Percentiles rank a stretch among this genome's conserved stretches.
These are phyloP conservation scores for Trichoderma aggressivum DNA, from an alignment of 2,329 filamentous ascomycete species.

Conservation along the genomic window DNA sequence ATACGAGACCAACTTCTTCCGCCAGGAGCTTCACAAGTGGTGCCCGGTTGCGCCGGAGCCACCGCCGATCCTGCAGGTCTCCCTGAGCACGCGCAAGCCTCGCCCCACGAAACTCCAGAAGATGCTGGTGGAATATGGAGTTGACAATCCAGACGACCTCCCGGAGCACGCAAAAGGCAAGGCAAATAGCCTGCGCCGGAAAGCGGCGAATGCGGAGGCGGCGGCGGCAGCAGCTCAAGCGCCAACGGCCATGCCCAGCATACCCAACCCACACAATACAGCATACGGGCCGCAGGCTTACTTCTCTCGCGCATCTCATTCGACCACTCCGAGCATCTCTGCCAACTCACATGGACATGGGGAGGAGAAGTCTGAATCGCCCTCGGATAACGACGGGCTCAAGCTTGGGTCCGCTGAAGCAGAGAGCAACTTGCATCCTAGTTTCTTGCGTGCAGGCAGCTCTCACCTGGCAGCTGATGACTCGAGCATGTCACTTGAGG, in stretches of 20 bases:
- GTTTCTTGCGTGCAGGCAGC: slow-evolving; percentile 42
- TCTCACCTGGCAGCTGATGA: slow-evolving; percentile 42
- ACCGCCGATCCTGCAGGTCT: slow-evolving; percentile 81
- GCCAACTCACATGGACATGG: slow-evolving; percentile 30
- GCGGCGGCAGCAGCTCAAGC: slow-evolving; percentile 38
- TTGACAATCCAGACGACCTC: slow-evolving; percentile 86
- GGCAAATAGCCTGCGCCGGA: slow-evolving; percentile 68
- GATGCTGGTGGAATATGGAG: slow-evolving; percentile 81
- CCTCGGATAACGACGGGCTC: slow-evolving; percentile 27
- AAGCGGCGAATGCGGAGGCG: slow-evolving; percentile 59
- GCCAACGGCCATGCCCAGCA: slow-evolving; percentile 11
- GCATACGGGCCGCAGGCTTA: slow-evolving; percentile 28
- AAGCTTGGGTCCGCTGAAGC: slow-evolving; percentile 41
- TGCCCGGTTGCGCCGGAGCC: slow-evolving; percentile 82
- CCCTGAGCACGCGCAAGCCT: slow-evolving; percentile 89
- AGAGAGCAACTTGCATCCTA: slow-evolving; percentile 40
- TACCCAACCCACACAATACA: slow-evolving; percentile 23
- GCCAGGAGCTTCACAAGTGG: slow-evolving; percentile 93
- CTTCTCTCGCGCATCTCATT: slow-evolving; percentile 25
- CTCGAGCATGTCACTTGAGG: slow-evolving; percentile 45
- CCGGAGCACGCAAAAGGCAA: slow-evolving; percentile 80
- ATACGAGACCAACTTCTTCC: slow-evolving; percentile 95
- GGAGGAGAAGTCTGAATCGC: slow-evolving; percentile 27
- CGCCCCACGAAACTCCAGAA: slow-evolving; percentile 96
- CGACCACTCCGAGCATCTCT: slow-evolving; percentile 18